These are phyloP conservation scores for Saturnispora hagleri DNA, from an alignment of 805 yeast genomes.

Conservation along the genomic window DNA sequence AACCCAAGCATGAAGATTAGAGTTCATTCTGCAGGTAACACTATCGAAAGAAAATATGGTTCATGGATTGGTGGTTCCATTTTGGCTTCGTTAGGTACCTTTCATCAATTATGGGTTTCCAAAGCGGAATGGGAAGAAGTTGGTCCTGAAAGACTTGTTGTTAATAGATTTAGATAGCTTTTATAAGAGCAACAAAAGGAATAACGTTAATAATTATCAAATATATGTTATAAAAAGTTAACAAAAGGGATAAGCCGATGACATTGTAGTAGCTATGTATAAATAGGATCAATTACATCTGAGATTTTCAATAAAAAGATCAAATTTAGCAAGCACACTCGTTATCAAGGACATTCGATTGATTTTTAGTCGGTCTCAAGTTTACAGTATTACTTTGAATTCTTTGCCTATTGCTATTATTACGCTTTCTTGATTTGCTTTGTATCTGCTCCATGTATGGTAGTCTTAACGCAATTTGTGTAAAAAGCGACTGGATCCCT, in stretches of 20 bases:
- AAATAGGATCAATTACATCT: background rate
- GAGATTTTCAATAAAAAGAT: too few relatives aligned
- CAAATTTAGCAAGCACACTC: slow-evolving; percentile 23
- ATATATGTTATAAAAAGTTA: background rate
- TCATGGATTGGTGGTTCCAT: slow-evolving; percentile 93
- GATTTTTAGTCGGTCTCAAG: slow-evolving; percentile 21
- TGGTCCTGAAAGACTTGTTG: slow-evolving; percentile 71
- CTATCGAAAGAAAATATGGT: slow-evolving; percentile 68
- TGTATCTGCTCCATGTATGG: slow-evolving; percentile 24
- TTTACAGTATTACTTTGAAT: slow-evolving; percentile 22
- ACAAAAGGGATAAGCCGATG: background rate
- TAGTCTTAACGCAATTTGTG: slow-evolving; percentile 40
- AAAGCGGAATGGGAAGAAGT: slow-evolving; percentile 80
- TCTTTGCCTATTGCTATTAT: background rate
- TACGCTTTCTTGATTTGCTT: background rate
- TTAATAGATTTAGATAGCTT: slow-evolving; percentile 67
- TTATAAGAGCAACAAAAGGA: background rate
- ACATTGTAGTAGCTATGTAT: background rate
- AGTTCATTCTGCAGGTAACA: slow-evolving; percentile 71
- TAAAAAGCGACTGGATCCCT: slow-evolving; percentile 39
- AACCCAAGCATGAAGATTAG: slow-evolving; percentile 84
- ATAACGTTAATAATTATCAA: background rate
- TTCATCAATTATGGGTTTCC: slow-evolving; percentile 93
- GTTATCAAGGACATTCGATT: slow-evolving; percentile 22
- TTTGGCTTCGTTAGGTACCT: slow-evolving; percentile 79